Evolutionary conservation across 805 yeast species (phyloP).

Genomic region (Ogataea polymorpha): DNA sequence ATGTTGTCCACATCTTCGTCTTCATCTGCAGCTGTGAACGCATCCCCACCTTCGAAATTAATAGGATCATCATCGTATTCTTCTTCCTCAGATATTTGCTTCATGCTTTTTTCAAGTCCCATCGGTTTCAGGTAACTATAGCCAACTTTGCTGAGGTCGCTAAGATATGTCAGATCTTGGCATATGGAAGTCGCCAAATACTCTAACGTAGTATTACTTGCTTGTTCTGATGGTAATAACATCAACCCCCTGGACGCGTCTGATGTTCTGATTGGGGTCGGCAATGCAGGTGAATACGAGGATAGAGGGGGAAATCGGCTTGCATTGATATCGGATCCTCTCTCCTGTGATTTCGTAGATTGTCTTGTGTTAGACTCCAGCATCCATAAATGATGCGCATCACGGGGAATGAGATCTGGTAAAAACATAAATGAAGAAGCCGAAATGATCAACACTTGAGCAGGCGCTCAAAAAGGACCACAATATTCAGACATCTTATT

Average conservation of each 20-base stretch:
- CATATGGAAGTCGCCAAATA: conserved; percentile 22
- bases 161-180: conserved; percentile 25
- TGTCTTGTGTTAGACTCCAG: conserved; percentile 13
- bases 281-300: conserved; percentile 49
- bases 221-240: conserved; percentile 20
- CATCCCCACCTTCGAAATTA: conserved; percentile 21
- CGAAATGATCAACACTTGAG: too few relatives aligned
- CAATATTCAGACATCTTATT: neutral
- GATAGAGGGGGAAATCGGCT: conserved; percentile 50
- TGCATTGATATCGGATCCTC: conserved; percentile 10
- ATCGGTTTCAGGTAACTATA: conserved; percentile 51
- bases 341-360: conserved; percentile 4
- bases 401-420: conserved; percentile 45
- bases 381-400: conserved; percentile 45
- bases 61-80: conserved; percentile 20
- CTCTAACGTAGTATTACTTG: conserved; percentile 18
- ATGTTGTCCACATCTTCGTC: conserved; percentile 14
- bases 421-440: conserved; percentile 38
- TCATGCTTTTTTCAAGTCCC: conserved; percentile 57
- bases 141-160: conserved; percentile 43
- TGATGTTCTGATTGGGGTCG: conserved; percentile 30
- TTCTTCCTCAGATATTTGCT: conserved; percentile 28
- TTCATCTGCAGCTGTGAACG: conserved; percentile 10
- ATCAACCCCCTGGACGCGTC: conserved; percentile 25
- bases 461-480: too few relatives aligned